Base-by-base conservation (phyloP, 768 basidiomycete genomes). In the Macrolepiota fuliginosa region DNA sequence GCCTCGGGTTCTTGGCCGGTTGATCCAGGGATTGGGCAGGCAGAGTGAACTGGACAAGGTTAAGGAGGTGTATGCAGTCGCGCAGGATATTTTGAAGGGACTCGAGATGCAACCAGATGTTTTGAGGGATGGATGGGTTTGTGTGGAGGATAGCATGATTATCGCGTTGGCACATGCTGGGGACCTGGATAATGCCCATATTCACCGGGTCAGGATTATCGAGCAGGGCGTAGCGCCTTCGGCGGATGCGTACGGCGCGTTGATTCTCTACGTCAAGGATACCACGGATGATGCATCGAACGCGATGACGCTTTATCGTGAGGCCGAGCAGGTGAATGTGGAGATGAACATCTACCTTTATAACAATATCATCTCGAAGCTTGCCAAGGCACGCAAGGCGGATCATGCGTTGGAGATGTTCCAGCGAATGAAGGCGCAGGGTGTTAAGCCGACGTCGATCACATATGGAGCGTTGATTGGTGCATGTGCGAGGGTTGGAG, bases 331-430 rank as follows among this genome's bases (percentile, higher is more conserved):
- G 47, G 82, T 84, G 27, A 86, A 87, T 9, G 91, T 96, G 40
- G 66, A 69, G 35, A 90, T 94, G 15, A 95, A 92, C 69, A 81
- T 89, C 51, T 99, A 90, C 76, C 83, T 99, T 40, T 99, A 91
- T 80, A 98, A 99, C 79, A 98, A 93, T 67, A 90, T 96, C 76
- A 98, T 99, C 74, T 94, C 92, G 64, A 96, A 96, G 77, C 83
- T 99, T 10, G 88, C 94, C 35, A 94, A 91, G 73, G 97, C 97
- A 2, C 85, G 97, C 66, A 96, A 96, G 74, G 93, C 94, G 0
- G 95, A 97, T 65, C 80, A 86, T 52, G 95, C 94, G 0, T 75
- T 99, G 57, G 87, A 90, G 63, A 76, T 98, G 64, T 99, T 98
- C 83, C 82, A 87, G 54, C 79, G 87, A 68, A 96, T 98, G 94